Percentiles rank a stretch among this genome's conserved stretches.
Evolutionary conservation across 805 yeast species (phyloP).

Genomic region (Cyberlindnera japonica): DNA sequence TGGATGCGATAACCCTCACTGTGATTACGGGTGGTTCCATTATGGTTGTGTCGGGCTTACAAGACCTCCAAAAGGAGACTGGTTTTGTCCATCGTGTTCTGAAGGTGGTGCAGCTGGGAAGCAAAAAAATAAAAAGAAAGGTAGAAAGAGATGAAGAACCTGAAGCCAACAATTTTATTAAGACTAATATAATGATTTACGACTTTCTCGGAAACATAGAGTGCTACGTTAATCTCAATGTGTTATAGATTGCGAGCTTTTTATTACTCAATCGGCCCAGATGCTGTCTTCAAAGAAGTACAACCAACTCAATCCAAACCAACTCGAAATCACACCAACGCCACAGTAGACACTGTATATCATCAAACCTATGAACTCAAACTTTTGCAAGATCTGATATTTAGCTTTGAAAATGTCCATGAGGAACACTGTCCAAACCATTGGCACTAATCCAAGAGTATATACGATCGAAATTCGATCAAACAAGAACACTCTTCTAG

Average conservation of each 20-base stretch:
- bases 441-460: conserved; percentile 60
- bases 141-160: conserved; percentile 12
- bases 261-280: conserved; percentile 39
- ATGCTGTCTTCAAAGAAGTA: conserved; percentile 78
- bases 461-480: conserved; percentile 70
- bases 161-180: not conserved
- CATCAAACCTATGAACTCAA: conserved; percentile 79
- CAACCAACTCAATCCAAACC: conserved; percentile 87
- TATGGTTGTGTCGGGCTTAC: conserved; percentile 69
- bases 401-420: conserved; percentile 55
- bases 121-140: not conserved
- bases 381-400: conserved; percentile 49
- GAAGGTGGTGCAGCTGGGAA: not conserved
- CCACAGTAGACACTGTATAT: conserved; percentile 82
- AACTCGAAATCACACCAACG: conserved; percentile 77
- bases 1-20: conserved; percentile 79
- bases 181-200: not conserved
- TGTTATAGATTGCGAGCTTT: too few species aligned
- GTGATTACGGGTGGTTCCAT: conserved; percentile 78
- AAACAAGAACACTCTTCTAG: conserved; percentile 54
- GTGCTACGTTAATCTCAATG: not conserved
- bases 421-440: conserved; percentile 46
- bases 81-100: conserved; percentile 61
- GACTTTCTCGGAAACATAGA: too few species aligned
- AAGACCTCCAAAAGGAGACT: conserved; percentile 58